Evolutionary conservation across 2,329 filamentous ascomycete species (phyloP), one percentile per base, ranked within the genome.

Genomic region (Hymenoscyphus occultus): DNA sequence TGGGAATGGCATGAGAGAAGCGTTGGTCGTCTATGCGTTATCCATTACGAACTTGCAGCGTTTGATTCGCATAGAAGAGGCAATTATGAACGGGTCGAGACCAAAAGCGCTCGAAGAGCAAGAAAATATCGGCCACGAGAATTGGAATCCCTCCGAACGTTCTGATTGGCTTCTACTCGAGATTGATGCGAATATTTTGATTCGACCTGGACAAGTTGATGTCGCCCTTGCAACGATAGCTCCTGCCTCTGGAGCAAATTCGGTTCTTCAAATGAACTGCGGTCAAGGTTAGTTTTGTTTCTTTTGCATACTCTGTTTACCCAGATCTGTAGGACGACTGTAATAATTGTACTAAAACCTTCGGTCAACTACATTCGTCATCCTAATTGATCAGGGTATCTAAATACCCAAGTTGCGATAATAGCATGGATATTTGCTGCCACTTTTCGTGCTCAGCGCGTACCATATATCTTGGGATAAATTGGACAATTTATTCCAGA

Each of bases 101-200:
- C 71, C 77, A 14, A 72, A 75, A 60, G 42, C 80, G 2, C 35
- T 68, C 0, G 77, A 78, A 1, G 81, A 82, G 66, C 69, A 72
- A 2, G n/a, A 62, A 0, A 80, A 83, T 68, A 5, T 48, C 1
- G 79, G 79, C 0, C 80, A 83, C 66, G 64, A 40, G 0, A 74
- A 81, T 35, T 76, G 76, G 54, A 63, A 69, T 2, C 70, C 76
- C 3, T 4, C 35, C 0, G 75, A 84, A 0, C 74, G 81, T 39
- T 79, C 86, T 0, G 88, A 91, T 70, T 90, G 87, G 84, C 73
- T 91, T 0, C 77, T 91, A 0, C 75, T 92, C 0, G 88, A 91
- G 67, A 82, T 91, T 14, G 89, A 91, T 61, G 79, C 82, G 0
- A 81, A 89, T 65, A 74, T 91, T 2, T 77, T 88, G 35, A 86